phyloP scores from a whole-genome alignment of 2,329 filamentous ascomycete genomes.

The Mycosphaerella sp. region DNA sequence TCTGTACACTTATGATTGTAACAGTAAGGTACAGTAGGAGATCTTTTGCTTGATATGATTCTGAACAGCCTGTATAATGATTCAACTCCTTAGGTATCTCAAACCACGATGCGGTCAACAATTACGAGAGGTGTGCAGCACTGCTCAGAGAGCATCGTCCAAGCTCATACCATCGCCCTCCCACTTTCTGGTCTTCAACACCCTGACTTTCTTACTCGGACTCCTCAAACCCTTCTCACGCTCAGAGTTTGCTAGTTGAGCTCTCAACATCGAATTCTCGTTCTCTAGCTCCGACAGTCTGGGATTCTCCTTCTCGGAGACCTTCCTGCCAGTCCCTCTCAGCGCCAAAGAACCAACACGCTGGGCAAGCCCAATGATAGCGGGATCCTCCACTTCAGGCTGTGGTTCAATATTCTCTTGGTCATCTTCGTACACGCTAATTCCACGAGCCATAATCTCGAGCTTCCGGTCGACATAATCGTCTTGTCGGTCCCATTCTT shows the following conservation, averaged over 20 bases:
- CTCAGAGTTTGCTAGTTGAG: constrained; percentile 37
- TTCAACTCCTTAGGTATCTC: not conserved
- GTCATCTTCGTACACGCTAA: constrained; percentile 42
- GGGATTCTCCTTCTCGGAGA: constrained; percentile 16
- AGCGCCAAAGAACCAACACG: constrained; percentile 10
- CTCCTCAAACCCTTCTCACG: constrained; percentile 38
- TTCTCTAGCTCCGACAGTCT: constrained; percentile 37
- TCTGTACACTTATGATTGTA: too few relatives aligned
- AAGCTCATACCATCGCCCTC: constrained; percentile 34
- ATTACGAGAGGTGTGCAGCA: not conserved
- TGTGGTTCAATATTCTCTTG: constrained; percentile 6
- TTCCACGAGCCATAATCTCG: constrained; percentile 59
- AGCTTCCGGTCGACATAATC: constrained; percentile 86
- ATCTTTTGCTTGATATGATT: not conserved
- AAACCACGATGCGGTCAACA: not conserved
- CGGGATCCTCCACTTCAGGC: not conserved
- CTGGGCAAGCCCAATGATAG: constrained; percentile 8
- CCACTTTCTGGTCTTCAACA: constrained; percentile 47
- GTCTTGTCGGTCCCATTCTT: constrained; percentile 70
- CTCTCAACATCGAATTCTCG: constrained; percentile 42
- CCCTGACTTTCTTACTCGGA: constrained; percentile 46
- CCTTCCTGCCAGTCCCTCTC: constrained; percentile 16
- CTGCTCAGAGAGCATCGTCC: constrained; percentile 17
- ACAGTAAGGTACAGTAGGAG: not conserved
- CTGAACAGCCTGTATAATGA: not conserved